A percentile compares a stretch with the other conserved stretches of the same genome.
These are phyloP conservation scores for Colletotrichum shisoi DNA, from an alignment of 2,329 filamentous ascomycete species.

Conservation along the genomic window DNA sequence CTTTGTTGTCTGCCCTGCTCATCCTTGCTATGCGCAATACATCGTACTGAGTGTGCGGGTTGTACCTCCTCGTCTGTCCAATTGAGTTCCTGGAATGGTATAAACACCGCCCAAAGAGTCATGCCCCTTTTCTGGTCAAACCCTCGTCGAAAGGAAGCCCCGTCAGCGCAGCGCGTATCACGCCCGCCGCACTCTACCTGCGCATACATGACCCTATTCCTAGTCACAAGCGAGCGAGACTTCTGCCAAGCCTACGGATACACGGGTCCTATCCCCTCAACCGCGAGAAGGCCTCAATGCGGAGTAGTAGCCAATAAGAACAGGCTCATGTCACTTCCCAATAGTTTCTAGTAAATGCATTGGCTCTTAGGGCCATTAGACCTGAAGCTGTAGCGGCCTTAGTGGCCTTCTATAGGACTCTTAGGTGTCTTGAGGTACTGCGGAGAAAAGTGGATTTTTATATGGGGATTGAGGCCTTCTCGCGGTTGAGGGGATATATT, in stretches of 20 bases:
- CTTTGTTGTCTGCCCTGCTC: not conserved
- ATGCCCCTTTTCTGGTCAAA: not conserved
- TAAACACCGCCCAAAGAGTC: not conserved
- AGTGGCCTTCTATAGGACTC: no score
- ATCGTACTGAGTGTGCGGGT: not conserved
- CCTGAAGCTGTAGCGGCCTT: no score
- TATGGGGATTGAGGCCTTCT: no score
- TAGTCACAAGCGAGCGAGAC: not conserved
- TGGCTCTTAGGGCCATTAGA: no score
- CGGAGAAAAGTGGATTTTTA: no score
- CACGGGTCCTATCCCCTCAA: not conserved
- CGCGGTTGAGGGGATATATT: no score
- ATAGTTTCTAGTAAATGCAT: no score
- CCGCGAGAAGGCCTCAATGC: no score
- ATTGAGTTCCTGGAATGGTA: not conserved
- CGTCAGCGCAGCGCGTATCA: not conserved
- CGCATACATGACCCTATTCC: conserved; percentile 26
- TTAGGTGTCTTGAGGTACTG: no score
- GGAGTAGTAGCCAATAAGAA: no score
- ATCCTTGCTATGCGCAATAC: conserved; percentile 3
- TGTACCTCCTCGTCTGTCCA: not conserved
- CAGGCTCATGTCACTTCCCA: no score
- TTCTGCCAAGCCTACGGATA: conserved; percentile 20
- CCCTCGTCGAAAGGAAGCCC: not conserved
- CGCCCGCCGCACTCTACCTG: conserved; percentile 25